Evolutionary conservation across 2,329 filamentous ascomycete species (phyloP), one percentile per base, ranked within the genome.

Genomic region (Paecilomyces niveus): DNA sequence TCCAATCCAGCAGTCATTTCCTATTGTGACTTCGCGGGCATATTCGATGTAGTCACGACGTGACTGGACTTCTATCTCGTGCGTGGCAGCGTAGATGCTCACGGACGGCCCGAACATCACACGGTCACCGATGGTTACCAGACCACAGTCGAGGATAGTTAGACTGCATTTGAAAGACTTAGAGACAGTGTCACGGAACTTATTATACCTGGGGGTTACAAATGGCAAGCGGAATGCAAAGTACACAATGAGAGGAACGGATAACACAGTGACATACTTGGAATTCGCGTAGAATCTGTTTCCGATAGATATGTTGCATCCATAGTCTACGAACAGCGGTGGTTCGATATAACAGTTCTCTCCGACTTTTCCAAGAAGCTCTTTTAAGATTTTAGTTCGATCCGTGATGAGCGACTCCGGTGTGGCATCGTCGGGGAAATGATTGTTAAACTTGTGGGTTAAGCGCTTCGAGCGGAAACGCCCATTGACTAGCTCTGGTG

Each of bases 241-340:
- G 15, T 45, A 18, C 24, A 13, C 22, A 24, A 4, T 13, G 2
- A 10, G 15, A 29, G 26, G n/a, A 26, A 21, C 5, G 6, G 15
- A n/a, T 5, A n/a, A 52, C 10, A 13, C 7, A 24, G 6, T 13
- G 13, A 59, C 49, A 15, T 52, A 52, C 50, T 59, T 59, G 33
- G 59, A 61, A 51, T 61, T 61, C 10, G 82, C 78, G 63, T 86
- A 88, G 67, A 87, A 86, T 8, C 78, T 72, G 49, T 82, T 74
- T 5, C 85, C 85, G 0, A 87, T 73, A 3, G 72, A 75, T 60
- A 87, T 80, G 64, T 88, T 88, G 71, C 82, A 85, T 2, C 85
- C 85, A 58, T 88, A 88, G 67, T 88, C 85, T 35, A 87, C 76
- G 55, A 75, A 76, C 54, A 88, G 74, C 0, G 85, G 84, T 0